Conservation (phyloP, 768 basidiomycete genomes). For the Lactarius quietus region DNA sequence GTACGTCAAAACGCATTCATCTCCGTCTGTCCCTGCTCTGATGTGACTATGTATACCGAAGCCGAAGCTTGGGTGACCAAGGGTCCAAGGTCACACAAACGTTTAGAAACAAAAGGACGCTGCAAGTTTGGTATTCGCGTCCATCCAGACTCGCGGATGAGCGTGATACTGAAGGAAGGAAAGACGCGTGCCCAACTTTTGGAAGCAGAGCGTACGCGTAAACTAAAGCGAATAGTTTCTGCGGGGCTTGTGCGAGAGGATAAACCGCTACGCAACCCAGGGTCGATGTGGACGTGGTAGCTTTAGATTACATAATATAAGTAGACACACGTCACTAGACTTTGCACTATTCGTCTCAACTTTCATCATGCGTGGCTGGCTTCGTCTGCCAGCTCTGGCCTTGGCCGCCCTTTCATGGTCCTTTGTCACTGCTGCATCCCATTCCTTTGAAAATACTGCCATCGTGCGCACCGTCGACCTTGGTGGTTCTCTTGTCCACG, state of each 20-base stretch:
- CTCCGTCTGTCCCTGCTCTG: not conserved
- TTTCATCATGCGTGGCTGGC: slow-evolving; percentile 39
- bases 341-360: not conserved
- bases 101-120: slow-evolving; percentile 80
- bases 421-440: slow-evolving; percentile 38
- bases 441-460: slow-evolving; percentile 82
- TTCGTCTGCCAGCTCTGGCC: slow-evolving; percentile 46
- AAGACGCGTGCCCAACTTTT: slow-evolving; percentile 69
- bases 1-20: slow-evolving; percentile 46
- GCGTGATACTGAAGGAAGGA: slow-evolving; percentile 77
- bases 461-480: slow-evolving; percentile 88
- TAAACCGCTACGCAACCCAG: slow-evolving; percentile 68
- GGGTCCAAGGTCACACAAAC: slow-evolving; percentile 57
- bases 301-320: slow-evolving; percentile 24
- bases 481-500: slow-evolving; percentile 81
- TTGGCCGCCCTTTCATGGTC: slow-evolving; percentile 39
- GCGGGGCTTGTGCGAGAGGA: slow-evolving; percentile 79
- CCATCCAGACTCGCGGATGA: slow-evolving; percentile 71
- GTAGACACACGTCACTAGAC: not conserved
- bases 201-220: slow-evolving; percentile 57
- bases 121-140: slow-evolving; percentile 74
- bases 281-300: slow-evolving; percentile 78
- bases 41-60: slow-evolving; percentile 32
- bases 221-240: slow-evolving; percentile 73
- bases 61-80: slow-evolving; percentile 96